Percentiles rank a stretch among this genome's conserved stretches.
phyloP scores from a whole-genome alignment of 2,329 filamentous ascomycete genomes.

The Pseudopithomyces maydicus region DNA sequence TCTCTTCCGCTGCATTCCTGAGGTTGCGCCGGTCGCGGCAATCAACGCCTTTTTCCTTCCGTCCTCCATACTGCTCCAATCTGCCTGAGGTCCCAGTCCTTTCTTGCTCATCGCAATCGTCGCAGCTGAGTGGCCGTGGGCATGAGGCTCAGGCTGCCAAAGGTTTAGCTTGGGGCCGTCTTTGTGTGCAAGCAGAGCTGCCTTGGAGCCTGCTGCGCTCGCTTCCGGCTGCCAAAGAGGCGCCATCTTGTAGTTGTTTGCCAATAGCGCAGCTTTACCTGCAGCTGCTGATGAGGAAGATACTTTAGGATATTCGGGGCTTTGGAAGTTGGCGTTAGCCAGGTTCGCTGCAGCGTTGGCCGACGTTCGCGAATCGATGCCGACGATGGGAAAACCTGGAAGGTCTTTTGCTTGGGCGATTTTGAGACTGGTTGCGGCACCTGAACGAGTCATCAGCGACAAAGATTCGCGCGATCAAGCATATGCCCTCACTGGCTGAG shows the following conservation, averaged over 20 bases:
- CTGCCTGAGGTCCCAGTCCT: slow-evolving; percentile 50
- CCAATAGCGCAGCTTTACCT: slow-evolving; percentile 62
- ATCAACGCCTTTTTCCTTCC: slow-evolving; percentile 69
- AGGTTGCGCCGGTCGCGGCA: slow-evolving; percentile 79
- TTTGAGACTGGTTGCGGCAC: slow-evolving; percentile 66
- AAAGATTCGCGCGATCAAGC: slow-evolving; percentile 2
- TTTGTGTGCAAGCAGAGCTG: slow-evolving; percentile 69
- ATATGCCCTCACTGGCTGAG: slow-evolving; percentile 56
- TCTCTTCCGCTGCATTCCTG: slow-evolving; percentile 59
- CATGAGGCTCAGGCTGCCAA: slow-evolving; percentile 56
- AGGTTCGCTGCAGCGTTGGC: slow-evolving; percentile 76
- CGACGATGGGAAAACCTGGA: slow-evolving; percentile 73
- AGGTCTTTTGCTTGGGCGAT: slow-evolving; percentile 75
- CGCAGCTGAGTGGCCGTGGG: slow-evolving; percentile 70
- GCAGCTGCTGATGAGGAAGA: slow-evolving; percentile 61
- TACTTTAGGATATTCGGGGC: slow-evolving; percentile 70
- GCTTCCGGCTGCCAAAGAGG: slow-evolving; percentile 68
- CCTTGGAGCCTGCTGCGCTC: slow-evolving; percentile 72
- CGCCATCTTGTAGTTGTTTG: slow-evolving; percentile 65
- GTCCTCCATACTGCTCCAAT: slow-evolving; percentile 55
- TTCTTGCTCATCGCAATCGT: slow-evolving; percentile 67
- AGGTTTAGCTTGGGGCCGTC: slow-evolving; percentile 58
- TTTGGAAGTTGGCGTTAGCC: slow-evolving; percentile 72
- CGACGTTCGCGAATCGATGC: slow-evolving; percentile 63
- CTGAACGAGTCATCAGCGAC: slow-evolving; percentile 42